Conservation (phyloP, 345 rosid genomes). For the Acer yangbiense region DNA sequence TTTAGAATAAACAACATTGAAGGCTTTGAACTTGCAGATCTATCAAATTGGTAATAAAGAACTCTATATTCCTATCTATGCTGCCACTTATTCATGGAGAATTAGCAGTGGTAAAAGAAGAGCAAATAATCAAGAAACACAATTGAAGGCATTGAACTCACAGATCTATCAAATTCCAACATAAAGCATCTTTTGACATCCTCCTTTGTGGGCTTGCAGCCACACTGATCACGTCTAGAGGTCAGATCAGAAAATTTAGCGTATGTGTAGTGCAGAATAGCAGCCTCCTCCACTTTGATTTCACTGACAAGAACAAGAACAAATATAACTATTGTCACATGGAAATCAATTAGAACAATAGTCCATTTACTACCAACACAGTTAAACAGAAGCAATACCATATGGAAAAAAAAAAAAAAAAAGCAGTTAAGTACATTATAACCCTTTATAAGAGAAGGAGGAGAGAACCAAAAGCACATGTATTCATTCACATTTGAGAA, state of each 20-base stretch:
- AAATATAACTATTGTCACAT: no score
- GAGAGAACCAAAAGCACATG: background rate
- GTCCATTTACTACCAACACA: background rate
- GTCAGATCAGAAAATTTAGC: constrained; percentile 91
- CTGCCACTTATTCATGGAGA: background rate
- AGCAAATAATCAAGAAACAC: constrained; percentile 11
- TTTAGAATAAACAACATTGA: no score
- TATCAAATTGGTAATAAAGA: no score
- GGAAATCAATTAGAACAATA: background rate
- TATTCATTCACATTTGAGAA: background rate
- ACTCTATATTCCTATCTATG: no score
- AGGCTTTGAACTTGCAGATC: no score
- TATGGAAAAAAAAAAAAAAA: background rate
- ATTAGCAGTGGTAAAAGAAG: background rate
- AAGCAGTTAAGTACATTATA: background rate
- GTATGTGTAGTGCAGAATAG: constrained; percentile 91
- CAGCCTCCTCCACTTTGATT: constrained; percentile 92
- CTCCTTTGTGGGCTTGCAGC: constrained; percentile 97
- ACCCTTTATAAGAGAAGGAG: background rate
- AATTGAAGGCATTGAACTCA: constrained; percentile 42
- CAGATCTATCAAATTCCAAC: constrained; percentile 95
- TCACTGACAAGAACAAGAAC: constrained; percentile 46
- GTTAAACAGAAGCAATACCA: constrained; percentile 10
- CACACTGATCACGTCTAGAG: constrained; percentile 90
- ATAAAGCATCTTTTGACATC: constrained; percentile 97